Evolutionary conservation across 768 basidiomycete genomes (phyloP), one percentile per base, ranked within the genome.

Genomic region (Amanita inopinata): DNA sequence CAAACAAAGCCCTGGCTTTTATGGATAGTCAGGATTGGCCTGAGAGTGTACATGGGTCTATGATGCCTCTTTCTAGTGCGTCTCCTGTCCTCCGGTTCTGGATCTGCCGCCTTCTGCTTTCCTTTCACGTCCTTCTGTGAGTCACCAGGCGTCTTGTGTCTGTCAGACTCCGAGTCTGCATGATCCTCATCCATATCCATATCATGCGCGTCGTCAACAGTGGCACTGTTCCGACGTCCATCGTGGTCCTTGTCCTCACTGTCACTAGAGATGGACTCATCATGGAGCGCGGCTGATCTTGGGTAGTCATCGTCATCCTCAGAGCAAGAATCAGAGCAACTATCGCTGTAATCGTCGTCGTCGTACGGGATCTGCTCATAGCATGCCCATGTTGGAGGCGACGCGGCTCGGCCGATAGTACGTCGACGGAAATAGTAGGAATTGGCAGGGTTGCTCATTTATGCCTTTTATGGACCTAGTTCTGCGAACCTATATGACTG

Each of bases 1-100:
- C 87, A 90, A 1, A 90, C 87, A 53, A 90, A 90, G 9, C 87
- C 87, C 60, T 90, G 85, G 52, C 85, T 87, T 56, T 72, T 71
- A 56, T 89, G 86, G 42, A 90, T 90, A 31, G 87, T 90, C 58
- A 89, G 58, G 59, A 90, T 89, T 24, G 87, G 87, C 12, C 87
- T 75, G 32, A 87, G 73, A 17, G 79, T 73, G 51, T 72, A 76
- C 12, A 74, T 68, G 3, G 72, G 65, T 46, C 69, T 65, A 30
- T 73, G 73, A 47, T 68, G 71, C 60, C 75, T 77, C 58, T 72
- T 74, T 59, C 66, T 69, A 55, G 62, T 69, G 54, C 65, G 70
- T 49, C 61, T 57, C 25, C 61, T 61, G 36, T 55, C 57, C 58
- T 77, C 74, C 19, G 69, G 71, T 44, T 76, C 79, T 31, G 80